Percentiles rank a stretch among this genome's conserved stretches.
phyloP scores from a whole-genome alignment of 2,329 filamentous ascomycete genomes.

The Parastagonospora avenae region DNA sequence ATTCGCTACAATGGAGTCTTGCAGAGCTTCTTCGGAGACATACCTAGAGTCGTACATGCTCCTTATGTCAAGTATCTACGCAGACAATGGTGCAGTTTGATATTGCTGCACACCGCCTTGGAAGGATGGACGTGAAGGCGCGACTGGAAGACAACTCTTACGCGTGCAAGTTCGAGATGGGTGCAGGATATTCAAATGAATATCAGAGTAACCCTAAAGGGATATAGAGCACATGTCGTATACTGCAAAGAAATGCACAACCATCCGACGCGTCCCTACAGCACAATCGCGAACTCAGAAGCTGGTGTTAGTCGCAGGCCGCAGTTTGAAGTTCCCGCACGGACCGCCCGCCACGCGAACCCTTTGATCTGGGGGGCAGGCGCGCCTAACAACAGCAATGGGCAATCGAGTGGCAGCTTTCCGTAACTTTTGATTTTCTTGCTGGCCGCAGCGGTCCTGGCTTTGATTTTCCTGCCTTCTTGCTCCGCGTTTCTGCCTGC shows the following conservation, averaged over 20 bases:
- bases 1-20: too few relatives aligned
- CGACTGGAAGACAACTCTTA: too few relatives aligned
- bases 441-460: constrained; percentile 1
- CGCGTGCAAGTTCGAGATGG: too few relatives aligned
- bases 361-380: neutral
- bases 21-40: too few relatives aligned
- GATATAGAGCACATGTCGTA: too few relatives aligned
- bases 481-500: constrained; percentile 19
- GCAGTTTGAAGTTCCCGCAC: neutral
- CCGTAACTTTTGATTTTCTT: constrained; percentile 1
- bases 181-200: too few relatives aligned
- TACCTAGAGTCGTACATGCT: too few relatives aligned
- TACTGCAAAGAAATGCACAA: too few relatives aligned
- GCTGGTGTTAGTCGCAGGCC: neutral
- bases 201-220: too few relatives aligned
- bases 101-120: neutral
- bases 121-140: too few relatives aligned
- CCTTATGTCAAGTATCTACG: too few relatives aligned
- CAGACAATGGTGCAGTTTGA: neutral
- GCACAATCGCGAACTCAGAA: neutral
- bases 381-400: constrained; percentile 8
- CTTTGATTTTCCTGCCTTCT: constrained; percentile 22
- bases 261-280: too few relatives aligned
- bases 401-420: constrained; percentile 9
- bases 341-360: neutral